Evolutionary conservation across 495 filamentous ascomycete genomes (phyloP).

Genomic region (Penicillium paxilli): DNA sequence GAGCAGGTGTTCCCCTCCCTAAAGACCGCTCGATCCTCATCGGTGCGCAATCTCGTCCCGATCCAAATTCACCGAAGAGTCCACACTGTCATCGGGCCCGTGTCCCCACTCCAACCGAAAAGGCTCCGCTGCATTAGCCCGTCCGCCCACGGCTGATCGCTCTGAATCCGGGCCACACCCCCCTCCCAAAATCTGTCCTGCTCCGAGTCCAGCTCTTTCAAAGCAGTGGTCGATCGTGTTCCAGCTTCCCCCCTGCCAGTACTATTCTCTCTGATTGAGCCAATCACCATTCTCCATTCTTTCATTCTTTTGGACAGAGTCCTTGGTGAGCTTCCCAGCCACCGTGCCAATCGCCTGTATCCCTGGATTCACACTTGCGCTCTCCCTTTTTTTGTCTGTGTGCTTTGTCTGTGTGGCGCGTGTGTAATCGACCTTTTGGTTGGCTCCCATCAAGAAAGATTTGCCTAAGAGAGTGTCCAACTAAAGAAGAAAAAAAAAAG

Average conservation of each 20-base stretch:
- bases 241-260: slow-evolving; percentile 16
- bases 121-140: slow-evolving; percentile 36
- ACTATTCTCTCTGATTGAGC: slow-evolving; percentile 10
- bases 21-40: background rate
- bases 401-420: slow-evolving; percentile 23
- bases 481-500: background rate
- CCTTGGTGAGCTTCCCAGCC: slow-evolving; percentile 4
- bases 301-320: slow-evolving; percentile 10
- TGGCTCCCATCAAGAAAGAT: background rate
- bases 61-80: slow-evolving; percentile 11
- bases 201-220: slow-evolving; percentile 17
- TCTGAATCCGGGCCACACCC: slow-evolving; percentile 29
- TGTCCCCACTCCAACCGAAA: slow-evolving; percentile 29
- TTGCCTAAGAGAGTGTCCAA: background rate
- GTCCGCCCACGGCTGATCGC: slow-evolving; percentile 35
- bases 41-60: background rate
- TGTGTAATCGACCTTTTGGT: slow-evolving; percentile 18
- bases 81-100: slow-evolving; percentile 5
- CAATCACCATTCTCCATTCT: slow-evolving; percentile 21
- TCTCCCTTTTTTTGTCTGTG: background rate
- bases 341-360: slow-evolving; percentile 10
- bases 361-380: slow-evolving; percentile 27
- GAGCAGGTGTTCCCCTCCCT: background rate
- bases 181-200: slow-evolving; percentile 32
- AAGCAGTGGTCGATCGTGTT: slow-evolving; percentile 22